Evolutionary conservation across 164 flowering plant genomes (phyloP), one percentile per base, ranked within the genome.

Genomic region (Macadamia integrifolia): DNA sequence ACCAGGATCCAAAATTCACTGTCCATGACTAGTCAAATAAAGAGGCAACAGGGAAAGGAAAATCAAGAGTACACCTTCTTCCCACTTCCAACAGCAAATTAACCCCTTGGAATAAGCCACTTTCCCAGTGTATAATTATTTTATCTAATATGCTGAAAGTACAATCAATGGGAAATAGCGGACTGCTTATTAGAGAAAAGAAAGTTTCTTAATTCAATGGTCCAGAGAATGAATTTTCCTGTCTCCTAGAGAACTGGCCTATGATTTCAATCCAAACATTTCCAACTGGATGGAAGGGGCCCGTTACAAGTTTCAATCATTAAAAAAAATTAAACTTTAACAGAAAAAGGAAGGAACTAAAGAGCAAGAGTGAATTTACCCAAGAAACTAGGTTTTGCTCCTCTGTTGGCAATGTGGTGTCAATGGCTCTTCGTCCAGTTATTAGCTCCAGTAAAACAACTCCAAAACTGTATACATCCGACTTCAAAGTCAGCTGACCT

Each of bases 381-480:
- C 93, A 88, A 55, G 90, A 10, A 64, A 85, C 90, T 56, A 86
- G 76, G 71, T 88, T 88, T 69, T 88, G 90, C 64, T 86, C 85
- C 0, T 81, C 83, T 3, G 32, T 69, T 31, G 83, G 83, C 71
- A 70, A 80, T 13, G 89, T 81, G n/a, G 86, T 81, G 76, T 88
- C 93, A 31, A 88, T 67, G 29, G 84, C 93, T 78, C 85, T 80
- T 70, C 86, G 75, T 15, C 93, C 93, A 1, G 93, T 82, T 49
- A 88, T 82, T 59, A 88, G 78, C 69, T 88, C 93, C 53, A 88
- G 69, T 17, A 88, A 43, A 69, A 88, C 83, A 56, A 88, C 89
- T 61, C 93, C 90, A 68, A 86, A 88, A 67, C 90, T 86, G 67
- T 83, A 88, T 0, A 88, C 85, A 73, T 88, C 89, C 11, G 93